Base-by-base conservation (phyloP, 2,329 filamentous ascomycete species). In the Calonectria pteridis region DNA sequence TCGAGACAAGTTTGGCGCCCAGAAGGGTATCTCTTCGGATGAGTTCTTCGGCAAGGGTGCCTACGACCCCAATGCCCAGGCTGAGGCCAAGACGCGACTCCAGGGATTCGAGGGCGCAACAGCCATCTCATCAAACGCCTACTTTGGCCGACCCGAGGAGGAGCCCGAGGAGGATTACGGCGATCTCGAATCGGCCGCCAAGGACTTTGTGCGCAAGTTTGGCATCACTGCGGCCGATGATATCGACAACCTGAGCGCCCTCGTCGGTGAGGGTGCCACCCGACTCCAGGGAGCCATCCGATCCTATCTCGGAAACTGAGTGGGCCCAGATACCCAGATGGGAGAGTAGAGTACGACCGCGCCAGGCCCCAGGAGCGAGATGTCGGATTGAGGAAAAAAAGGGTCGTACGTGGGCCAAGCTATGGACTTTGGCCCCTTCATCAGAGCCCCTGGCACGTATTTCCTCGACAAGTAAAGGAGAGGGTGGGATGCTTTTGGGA, bases 1-100 rank as follows among this genome's bases (percentile, higher is more conserved):
- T 7, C 94, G 94, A 80, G 88, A 91, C 82, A 98, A 98, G 85
- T 99, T 99, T 81, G 96, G 96, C 74, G 86, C 86, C 53, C 97
- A 99, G 84, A 98, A 98, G 88, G 94, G 94, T 79, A 99, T 99
- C 78, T 98, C 95, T 0, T 98, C 96, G 0, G 97, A 99, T 84
- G 97, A 99, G 84, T 99, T 98, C 89, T 99, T 99, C 83, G 95
- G 96, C 81, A 96, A 97, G 84, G 95, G 95, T 67, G 87, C 91
- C 69, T 98, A 93, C 85, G 96, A 99, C 83, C 92, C 96, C 46
- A 89, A 89, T 69, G 91, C 93, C 11, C 94, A 97, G 82, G 89
- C 92, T 66, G 96, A 98, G 87, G 96, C 97, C 79, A 98, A 98
- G 88, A 89, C 90, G 29, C 92, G 97, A 50, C 90, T 99, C 68